Base-by-base conservation (phyloP, 345 rosid genomes). In the Ricinus communis region DNA sequence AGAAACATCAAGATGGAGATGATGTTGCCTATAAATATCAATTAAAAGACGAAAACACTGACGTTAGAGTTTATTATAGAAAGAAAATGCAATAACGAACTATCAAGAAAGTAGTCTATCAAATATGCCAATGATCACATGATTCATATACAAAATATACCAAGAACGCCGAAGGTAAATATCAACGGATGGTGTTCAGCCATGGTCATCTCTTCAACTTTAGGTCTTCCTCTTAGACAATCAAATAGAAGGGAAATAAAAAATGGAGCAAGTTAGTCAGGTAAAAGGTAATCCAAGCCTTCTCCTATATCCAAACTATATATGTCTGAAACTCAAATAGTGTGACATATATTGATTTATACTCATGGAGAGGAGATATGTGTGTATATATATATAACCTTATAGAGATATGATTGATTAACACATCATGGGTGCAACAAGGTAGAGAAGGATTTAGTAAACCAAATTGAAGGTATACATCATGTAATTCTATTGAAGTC, bases 151-250 rank as follows among this genome's bases (percentile, higher is more conserved):
- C 3, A 14, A 28, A 0, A 57, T 12, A 22, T 88, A 86, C 97
- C 96, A 47, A 85, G 73, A 76, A 90, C 82, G 49, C 96, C 96
- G 78, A 87, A 87, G 33, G 87, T 62, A 74, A 92, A 82, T 64
- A 87, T 85, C 72, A 82, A 79, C 46, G 83, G 51, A 56, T 74
- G 70, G 54, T 75, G 81, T 55, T 43, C 47, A 43, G 64, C 66
- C 28, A 59, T 36, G 2, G 38, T 33, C 51, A 16, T 33, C 14
- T 7, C 36, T 52, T 38, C n/a, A 58, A 31, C 18, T 36, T 43
- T 27, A 27, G 31, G 3, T 40, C 63, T 55, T 25, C 24, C 31
- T 30, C 53, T 16, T 18, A 27, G 40, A 41, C 25, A 16, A 47
- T 21, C 49, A n/a, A 36, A 36, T 14, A 14, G 18, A 14, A 22